phyloP scores from a whole-genome alignment of 2,329 filamentous ascomycete species.

The Emericellopsis atlantica region DNA sequence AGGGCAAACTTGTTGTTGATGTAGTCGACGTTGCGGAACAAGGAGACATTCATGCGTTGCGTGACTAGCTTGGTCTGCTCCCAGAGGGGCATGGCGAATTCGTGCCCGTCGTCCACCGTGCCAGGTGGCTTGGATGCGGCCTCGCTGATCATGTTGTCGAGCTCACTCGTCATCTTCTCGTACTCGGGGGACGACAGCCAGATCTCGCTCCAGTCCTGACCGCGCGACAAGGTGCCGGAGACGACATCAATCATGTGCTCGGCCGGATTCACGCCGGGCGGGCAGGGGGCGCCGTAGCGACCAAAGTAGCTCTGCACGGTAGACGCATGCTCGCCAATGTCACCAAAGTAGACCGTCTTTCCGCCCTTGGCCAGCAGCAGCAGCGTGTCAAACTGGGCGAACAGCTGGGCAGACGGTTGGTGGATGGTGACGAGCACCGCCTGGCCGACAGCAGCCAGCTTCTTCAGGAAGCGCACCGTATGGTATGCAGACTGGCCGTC shows the following conservation, averaged over 20 bases:
- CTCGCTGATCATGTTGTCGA: constrained; percentile 46
- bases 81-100: constrained; percentile 58
- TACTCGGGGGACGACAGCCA: constrained; percentile 55
- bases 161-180: constrained; percentile 41
- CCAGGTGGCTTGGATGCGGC: constrained; percentile 31
- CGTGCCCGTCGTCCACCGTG: constrained; percentile 38
- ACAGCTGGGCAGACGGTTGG: constrained; percentile 33
- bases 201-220: constrained; percentile 53
- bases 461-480: constrained; percentile 24
- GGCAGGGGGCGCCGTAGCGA: constrained; percentile 50
- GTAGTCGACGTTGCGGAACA: constrained; percentile 57
- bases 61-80: constrained; percentile 53
- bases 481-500: constrained; percentile 20
- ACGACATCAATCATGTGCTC: constrained; percentile 61
- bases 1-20: constrained; percentile 49
- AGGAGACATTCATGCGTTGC: constrained; percentile 45
- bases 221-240: constrained; percentile 32
- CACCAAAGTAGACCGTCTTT: constrained; percentile 57
- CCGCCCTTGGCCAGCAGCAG: constrained; percentile 6
- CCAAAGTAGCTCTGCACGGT: constrained; percentile 53
- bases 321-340: constrained; percentile 42
- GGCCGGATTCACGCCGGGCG: constrained; percentile 53
- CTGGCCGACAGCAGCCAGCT: constrained; percentile 45
- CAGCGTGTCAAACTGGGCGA: constrained; percentile 5
- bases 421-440: constrained; percentile 49